These are phyloP conservation scores for Saccharomycopsis capsularis DNA, from an alignment of 805 yeast species.

Conservation along the genomic window DNA sequence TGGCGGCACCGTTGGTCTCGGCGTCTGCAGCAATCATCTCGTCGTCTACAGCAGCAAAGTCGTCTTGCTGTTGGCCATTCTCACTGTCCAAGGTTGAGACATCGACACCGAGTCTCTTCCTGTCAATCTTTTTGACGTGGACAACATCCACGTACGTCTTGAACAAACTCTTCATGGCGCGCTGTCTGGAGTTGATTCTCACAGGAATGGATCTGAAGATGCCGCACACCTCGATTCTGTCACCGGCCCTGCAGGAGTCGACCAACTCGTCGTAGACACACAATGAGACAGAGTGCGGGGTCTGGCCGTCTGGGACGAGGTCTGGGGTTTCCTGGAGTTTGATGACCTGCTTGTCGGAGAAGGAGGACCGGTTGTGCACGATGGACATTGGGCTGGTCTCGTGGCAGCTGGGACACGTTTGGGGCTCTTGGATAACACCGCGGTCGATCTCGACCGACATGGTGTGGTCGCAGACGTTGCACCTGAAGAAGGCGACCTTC, in stretches of 20 bases:
- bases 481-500: conserved; percentile 94
- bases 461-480: conserved; percentile 92
- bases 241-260: conserved; percentile 94
- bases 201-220: conserved; percentile 91
- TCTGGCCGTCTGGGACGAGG: conserved; percentile 94
- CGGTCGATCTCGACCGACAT: conserved; percentile 87
- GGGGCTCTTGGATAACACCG: conserved; percentile 90
- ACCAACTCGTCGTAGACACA: conserved; percentile 96
- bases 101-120: conserved; percentile 74
- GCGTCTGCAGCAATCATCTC: conserved; percentile 20
- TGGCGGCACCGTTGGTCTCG: conserved; percentile 27
- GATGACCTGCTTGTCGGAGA: conserved; percentile 92
- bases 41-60: neutral
- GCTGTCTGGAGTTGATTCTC: conserved; percentile 74
- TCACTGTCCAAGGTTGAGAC: conserved; percentile 42
- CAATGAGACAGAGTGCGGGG: conserved; percentile 91
- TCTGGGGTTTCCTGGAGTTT: conserved; percentile 95
- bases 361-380: conserved; percentile 85
- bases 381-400: conserved; percentile 82
- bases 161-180: conserved; percentile 76
- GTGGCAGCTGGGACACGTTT: conserved; percentile 88
- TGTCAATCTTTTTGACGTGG: conserved; percentile 82
- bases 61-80: too few relatives aligned
- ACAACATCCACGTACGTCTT: conserved; percentile 94
- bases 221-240: conserved; percentile 91